These are phyloP conservation scores for Miscanthus lutarioriparius DNA, from an alignment of 176 grass and related monocot genomes.

Conservation along the genomic window DNA sequence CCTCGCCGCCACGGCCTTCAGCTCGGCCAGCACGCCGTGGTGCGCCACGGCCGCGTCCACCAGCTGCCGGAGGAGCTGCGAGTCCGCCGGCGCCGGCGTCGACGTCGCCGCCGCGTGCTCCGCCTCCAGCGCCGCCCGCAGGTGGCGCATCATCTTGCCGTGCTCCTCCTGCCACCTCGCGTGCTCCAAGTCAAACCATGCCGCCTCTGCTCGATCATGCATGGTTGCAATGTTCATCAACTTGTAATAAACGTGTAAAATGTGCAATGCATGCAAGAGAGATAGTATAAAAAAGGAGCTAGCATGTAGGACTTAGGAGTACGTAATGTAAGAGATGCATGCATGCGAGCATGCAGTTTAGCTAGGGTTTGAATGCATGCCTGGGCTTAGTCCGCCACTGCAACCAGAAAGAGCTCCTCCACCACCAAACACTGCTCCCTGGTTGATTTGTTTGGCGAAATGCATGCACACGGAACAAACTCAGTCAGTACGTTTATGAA, in stretches of 20 bases:
- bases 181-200: conserved; percentile 53
- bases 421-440: conserved; percentile 42
- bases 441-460: not conserved
- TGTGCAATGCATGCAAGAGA: not conserved
- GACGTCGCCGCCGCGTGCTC: not conserved
- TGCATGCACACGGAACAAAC: not conserved
- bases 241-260: not conserved
- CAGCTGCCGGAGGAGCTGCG: conserved; percentile 45
- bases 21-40: conserved; percentile 40
- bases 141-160: conserved; percentile 42
- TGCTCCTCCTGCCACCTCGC: conserved; percentile 53
- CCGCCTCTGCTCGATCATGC: conserved; percentile 38
- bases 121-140: conserved; percentile 42
- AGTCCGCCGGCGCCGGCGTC: not conserved
- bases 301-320: too few relatives aligned
- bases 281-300: not conserved
- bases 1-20: conserved; percentile 45
- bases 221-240: not conserved
- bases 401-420: conserved; percentile 21
- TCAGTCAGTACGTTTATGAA: not conserved
- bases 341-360: not conserved
- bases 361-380: conserved; percentile 29
- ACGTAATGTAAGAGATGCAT: too few relatives aligned
- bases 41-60: conserved; percentile 40
- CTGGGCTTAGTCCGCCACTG: conserved; percentile 52